phyloP scores from a whole-genome alignment of 208 protist species.

The Crithidia fasciculata region DNA sequence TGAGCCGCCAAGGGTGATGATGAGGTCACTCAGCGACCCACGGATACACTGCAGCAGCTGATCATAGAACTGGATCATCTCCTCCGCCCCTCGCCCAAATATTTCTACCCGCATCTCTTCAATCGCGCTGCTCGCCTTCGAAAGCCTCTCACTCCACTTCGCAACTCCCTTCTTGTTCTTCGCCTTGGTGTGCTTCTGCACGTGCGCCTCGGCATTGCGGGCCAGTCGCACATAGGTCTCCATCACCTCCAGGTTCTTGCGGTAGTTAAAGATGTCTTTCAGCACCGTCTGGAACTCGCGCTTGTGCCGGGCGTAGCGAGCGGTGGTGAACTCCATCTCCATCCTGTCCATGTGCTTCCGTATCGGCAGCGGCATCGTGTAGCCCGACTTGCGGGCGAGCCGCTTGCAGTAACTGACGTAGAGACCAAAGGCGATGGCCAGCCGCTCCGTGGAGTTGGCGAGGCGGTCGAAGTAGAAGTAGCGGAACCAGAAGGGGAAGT shows the following conservation, averaged over 20 bases:
- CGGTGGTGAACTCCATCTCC: slow-evolving; percentile 6
- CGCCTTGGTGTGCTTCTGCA: background rate
- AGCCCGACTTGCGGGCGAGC: slow-evolving; percentile 1
- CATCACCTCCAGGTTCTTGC: slow-evolving; percentile 16
- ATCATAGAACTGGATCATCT: slow-evolving; percentile 11
- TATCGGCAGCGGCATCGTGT: slow-evolving; percentile 4
- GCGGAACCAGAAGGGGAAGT: slow-evolving; percentile 14
- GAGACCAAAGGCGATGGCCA: slow-evolving; percentile 8
- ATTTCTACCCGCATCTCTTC: slow-evolving; percentile 9
- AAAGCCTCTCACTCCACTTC: slow-evolving; percentile 2
- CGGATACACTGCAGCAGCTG: slow-evolving; percentile 9
- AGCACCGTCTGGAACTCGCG: slow-evolving; percentile 13
- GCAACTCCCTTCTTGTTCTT: slow-evolving; percentile 3
- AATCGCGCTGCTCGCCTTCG: background rate
- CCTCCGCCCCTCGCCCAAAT: slow-evolving; percentile 4
- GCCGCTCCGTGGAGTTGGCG: slow-evolving; percentile 3
- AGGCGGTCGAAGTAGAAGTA: slow-evolving; percentile 17
- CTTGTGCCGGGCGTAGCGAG: slow-evolving; percentile 13
- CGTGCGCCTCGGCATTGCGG: background rate
- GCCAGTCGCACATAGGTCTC: slow-evolving; percentile 8
- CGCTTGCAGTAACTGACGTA: slow-evolving; percentile 14
- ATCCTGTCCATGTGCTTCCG: slow-evolving; percentile 16
- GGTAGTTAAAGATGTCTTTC: slow-evolving; percentile 10
- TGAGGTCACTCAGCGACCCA: slow-evolving; percentile 2
- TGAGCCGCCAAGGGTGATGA: slow-evolving; percentile 4